phyloP scores from a whole-genome alignment of 768 basidiomycete genomes.

The Boletus sp. region DNA sequence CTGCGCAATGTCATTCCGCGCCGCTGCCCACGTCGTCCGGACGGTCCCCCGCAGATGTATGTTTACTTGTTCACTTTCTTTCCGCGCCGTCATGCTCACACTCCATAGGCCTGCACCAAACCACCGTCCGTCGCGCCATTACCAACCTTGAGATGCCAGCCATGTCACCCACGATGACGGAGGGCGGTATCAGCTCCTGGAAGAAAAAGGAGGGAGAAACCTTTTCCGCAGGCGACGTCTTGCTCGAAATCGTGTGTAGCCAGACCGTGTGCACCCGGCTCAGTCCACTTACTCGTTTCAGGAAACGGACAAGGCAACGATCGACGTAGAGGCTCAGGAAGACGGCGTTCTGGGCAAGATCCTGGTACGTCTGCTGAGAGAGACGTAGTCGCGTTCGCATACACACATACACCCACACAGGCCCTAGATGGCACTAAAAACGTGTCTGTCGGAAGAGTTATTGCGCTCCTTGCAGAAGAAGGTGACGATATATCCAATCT shows the following conservation, averaged over 20 bases:
- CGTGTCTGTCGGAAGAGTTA: constrained; percentile 82
- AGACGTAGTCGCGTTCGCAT: neutral
- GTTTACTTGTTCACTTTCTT: neutral
- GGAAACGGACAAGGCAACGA: constrained; percentile 96
- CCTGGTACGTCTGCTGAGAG: constrained; percentile 51
- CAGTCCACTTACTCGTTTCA: constrained; percentile 31
- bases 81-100: neutral
- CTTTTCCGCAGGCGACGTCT: constrained; percentile 78
- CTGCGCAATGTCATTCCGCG: constrained; percentile 14
- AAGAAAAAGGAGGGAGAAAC: constrained; percentile 84
- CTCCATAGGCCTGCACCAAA: constrained; percentile 45
- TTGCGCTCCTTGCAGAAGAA: constrained; percentile 92
- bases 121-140: constrained; percentile 53
- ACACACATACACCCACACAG: constrained; percentile 37
- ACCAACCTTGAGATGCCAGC: constrained; percentile 89
- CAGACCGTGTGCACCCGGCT: neutral
- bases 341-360: constrained; percentile 95
- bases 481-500: constrained; percentile 93
- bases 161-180: constrained; percentile 97
- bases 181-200: constrained; percentile 90
- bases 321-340: constrained; percentile 98
- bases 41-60: constrained; percentile 26
- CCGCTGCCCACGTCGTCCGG: constrained; percentile 11
- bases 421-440: constrained; percentile 76
- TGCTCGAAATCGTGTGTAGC: constrained; percentile 80